These are phyloP conservation scores for Cylindrodendrum hubeiense DNA, from an alignment of 2,329 filamentous ascomycete species.

Conservation along the genomic window DNA sequence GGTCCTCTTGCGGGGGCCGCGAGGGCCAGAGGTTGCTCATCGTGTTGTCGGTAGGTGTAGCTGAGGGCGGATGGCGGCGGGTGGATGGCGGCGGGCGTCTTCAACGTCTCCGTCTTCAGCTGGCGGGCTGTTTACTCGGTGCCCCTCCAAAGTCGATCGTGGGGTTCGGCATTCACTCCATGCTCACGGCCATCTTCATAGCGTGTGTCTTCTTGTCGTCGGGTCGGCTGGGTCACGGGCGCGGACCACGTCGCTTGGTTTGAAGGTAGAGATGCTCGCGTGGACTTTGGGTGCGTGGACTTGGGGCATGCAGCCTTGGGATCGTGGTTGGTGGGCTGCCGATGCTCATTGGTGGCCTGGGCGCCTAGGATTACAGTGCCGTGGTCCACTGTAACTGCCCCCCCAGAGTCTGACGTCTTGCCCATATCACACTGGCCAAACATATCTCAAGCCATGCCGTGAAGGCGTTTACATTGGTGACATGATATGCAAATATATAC, in stretches of 20 bases:
- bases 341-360: constrained; percentile 39
- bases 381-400: constrained; percentile 13
- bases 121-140: constrained; percentile 32
- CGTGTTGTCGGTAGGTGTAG: constrained; percentile 37
- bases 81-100: background rate
- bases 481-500: background rate
- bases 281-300: constrained; percentile 25
- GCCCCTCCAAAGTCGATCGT: constrained; percentile 40
- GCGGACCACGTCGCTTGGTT: constrained; percentile 8
- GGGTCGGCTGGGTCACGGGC: background rate
- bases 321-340: constrained; percentile 24
- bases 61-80: constrained; percentile 4
- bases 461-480: background rate
- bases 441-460: background rate
- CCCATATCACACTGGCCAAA: background rate
- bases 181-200: constrained; percentile 27
- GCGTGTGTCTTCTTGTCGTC: constrained; percentile 14
- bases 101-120: constrained; percentile 24
- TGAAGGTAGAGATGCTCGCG: constrained; percentile 17
- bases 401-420: constrained; percentile 16
- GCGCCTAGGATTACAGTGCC: constrained; percentile 26
- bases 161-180: constrained; percentile 30
- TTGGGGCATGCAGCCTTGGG: constrained; percentile 35
- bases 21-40: constrained; percentile 62
- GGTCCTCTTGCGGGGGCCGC: constrained; percentile 50